Evolutionary conservation across 257 asterid species (phyloP).

Genomic region (Jasminum sambac): DNA sequence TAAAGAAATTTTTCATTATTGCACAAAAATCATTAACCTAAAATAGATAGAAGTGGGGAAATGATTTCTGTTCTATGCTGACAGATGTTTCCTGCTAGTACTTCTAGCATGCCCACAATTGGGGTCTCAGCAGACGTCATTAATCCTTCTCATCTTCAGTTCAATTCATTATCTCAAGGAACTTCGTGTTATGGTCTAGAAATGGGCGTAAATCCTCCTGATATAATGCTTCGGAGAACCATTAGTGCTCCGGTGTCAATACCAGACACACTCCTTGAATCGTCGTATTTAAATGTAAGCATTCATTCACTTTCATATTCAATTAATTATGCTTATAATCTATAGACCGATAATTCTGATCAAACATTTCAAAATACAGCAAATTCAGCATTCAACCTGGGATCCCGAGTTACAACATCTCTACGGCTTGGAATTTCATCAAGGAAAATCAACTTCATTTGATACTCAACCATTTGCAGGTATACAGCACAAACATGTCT

Average conservation of each 20-base stretch:
- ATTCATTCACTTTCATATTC: not conserved
- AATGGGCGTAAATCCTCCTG: slow-evolving; percentile 43
- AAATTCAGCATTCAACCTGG: slow-evolving; percentile 62
- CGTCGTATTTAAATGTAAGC: slow-evolving; percentile 56
- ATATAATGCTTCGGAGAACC: slow-evolving; percentile 51
- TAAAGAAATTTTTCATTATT: slow-evolving; percentile 22
- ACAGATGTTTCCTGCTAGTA: slow-evolving; percentile 51
- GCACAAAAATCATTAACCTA: not conserved
- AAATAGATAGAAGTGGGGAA: not conserved
- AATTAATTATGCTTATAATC: not conserved
- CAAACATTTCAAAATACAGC: slow-evolving; percentile 40
- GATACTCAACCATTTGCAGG: slow-evolving; percentile 65
- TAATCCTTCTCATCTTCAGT: slow-evolving; percentile 40
- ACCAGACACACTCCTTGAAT: slow-evolving; percentile 49
- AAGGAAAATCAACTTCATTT: slow-evolving; percentile 56
- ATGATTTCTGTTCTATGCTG: not conserved
- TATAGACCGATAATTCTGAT: not conserved
- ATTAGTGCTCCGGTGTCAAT: slow-evolving; percentile 53
- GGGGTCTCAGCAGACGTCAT: slow-evolving; percentile 45
- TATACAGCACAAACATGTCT: slow-evolving; percentile 29
- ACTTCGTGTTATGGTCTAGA: slow-evolving; percentile 42
- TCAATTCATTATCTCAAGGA: slow-evolving; percentile 45
- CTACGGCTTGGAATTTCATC: slow-evolving; percentile 58
- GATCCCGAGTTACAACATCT: slow-evolving; percentile 63
- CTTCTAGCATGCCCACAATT: slow-evolving; percentile 35